Evolutionary conservation across 129 eudicot genomes (phyloP).

Genomic region (Oenanthe sinensis): DNA sequence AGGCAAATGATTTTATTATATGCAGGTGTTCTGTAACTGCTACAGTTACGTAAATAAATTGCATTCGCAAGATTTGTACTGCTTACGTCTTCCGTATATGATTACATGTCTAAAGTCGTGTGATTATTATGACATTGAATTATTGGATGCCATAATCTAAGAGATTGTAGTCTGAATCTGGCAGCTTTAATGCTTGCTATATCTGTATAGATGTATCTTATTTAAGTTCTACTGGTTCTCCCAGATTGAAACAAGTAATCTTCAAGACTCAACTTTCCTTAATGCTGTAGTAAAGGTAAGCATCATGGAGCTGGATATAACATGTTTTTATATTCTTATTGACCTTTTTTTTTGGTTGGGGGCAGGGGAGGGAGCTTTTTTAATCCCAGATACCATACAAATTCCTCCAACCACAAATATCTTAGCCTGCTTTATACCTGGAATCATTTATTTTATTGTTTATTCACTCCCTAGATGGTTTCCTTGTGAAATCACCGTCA

Average conservation of each 20-base stretch:
- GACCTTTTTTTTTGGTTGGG: too few relatives aligned
- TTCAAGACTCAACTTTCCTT: conserved; percentile 71
- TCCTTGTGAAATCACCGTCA: neutral
- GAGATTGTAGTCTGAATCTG: neutral
- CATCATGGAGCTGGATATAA: conserved; percentile 8
- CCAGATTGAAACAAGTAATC: conserved; percentile 58
- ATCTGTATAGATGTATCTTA: conserved; percentile 7
- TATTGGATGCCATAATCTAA: neutral
- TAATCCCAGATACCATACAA: too few relatives aligned
- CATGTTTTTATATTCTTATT: neutral
- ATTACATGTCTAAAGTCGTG: neutral
- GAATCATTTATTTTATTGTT: neutral
- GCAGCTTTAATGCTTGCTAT: conserved; percentile 4
- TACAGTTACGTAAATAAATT: neutral
- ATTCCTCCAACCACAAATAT: too few relatives aligned
- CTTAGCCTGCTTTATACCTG: too few relatives aligned
- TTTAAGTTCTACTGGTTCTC: conserved; percentile 20
- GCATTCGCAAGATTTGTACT: neutral
- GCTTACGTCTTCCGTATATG: neutral
- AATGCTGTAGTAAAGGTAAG: conserved; percentile 95
- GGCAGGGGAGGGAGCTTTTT: too few relatives aligned
- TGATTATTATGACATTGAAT: neutral
- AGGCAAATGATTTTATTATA: neutral
- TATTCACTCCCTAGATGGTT: neutral
- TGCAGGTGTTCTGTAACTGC: neutral